These are phyloP conservation scores for Talaromyces liani DNA, from an alignment of 495 filamentous ascomycete genomes.

Conservation along the genomic window DNA sequence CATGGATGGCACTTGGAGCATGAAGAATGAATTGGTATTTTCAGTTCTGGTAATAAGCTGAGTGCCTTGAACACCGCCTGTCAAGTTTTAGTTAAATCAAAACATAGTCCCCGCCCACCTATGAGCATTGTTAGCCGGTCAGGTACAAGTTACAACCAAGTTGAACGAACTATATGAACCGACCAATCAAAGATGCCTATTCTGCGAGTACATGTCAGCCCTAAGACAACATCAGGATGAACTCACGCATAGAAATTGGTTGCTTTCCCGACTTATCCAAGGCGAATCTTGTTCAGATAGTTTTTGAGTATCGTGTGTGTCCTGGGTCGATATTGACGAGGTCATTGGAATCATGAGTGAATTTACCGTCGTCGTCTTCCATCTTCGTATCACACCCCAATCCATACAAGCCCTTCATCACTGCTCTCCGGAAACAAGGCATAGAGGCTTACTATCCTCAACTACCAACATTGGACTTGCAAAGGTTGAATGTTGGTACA, in stretches of 20 bases:
- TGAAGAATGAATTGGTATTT: not conserved
- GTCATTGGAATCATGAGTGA: not conserved
- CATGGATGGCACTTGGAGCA: not conserved
- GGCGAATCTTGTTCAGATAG: not conserved
- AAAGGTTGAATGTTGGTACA: not conserved
- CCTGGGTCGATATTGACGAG: not conserved
- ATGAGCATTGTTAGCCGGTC: not conserved
- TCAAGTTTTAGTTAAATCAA: too few relatives aligned
- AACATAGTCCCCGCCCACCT: not conserved
- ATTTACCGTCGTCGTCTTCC: conserved; percentile 15
- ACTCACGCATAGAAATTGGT: not conserved
- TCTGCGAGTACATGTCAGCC: not conserved
- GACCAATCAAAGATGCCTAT: not conserved
- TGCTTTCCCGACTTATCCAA: not conserved
- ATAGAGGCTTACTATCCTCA: conserved; percentile 3
- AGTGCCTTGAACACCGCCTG: too few relatives aligned
- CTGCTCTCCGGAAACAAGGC: not conserved
- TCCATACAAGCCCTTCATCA: conserved; percentile 16
- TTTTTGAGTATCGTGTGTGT: too few relatives aligned
- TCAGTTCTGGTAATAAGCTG: too few relatives aligned
- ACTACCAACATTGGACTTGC: not conserved
- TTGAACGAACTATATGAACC: not conserved
- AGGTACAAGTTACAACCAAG: too few relatives aligned
- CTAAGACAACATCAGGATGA: not conserved
- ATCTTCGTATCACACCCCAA: conserved; percentile 23